Conservation (phyloP, 495 filamentous ascomycete genomes). For the Pyrenula massariospora region DNA sequence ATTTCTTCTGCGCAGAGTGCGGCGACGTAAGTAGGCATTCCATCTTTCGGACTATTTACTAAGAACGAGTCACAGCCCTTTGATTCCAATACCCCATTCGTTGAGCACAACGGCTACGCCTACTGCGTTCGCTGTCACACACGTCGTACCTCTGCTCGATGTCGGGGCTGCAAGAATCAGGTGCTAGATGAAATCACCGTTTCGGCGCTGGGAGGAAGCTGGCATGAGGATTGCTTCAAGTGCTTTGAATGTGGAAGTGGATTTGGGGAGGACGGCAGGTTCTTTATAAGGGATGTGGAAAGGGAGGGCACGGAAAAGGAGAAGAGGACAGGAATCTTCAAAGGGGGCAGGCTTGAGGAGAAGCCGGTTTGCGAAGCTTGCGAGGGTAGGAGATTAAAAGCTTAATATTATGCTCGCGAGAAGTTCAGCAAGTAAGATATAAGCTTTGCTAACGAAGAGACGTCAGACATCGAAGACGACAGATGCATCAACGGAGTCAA, state of each 20-base stretch:
- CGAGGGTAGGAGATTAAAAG: constrained; percentile 53
- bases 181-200: constrained; percentile 82
- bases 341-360: constrained; percentile 25
- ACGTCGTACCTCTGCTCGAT: constrained; percentile 78
- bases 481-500: too few relatives aligned
- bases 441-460: too few relatives aligned
- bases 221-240: constrained; percentile 86
- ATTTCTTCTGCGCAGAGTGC: constrained; percentile 99
- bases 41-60: constrained; percentile 6
- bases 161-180: constrained; percentile 69
- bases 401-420: too few relatives aligned
- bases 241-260: constrained; percentile 58
- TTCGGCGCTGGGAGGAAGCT: constrained; percentile 78
- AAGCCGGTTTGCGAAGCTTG: constrained; percentile 52
- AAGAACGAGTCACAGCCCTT: constrained; percentile 46
- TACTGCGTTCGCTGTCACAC: constrained; percentile 95
- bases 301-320: constrained; percentile 37
- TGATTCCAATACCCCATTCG: constrained; percentile 68
- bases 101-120: constrained; percentile 97
- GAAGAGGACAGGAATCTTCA: constrained; percentile 25
- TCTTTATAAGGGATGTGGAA: constrained; percentile 48
- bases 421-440: too few relatives aligned
- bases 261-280: constrained; percentile 48
- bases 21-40: constrained; percentile 52
- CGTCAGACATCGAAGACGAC: too few relatives aligned